Base-by-base conservation (phyloP, 2,329 filamentous ascomycete species). In the Colletotrichum spinosum region DNA sequence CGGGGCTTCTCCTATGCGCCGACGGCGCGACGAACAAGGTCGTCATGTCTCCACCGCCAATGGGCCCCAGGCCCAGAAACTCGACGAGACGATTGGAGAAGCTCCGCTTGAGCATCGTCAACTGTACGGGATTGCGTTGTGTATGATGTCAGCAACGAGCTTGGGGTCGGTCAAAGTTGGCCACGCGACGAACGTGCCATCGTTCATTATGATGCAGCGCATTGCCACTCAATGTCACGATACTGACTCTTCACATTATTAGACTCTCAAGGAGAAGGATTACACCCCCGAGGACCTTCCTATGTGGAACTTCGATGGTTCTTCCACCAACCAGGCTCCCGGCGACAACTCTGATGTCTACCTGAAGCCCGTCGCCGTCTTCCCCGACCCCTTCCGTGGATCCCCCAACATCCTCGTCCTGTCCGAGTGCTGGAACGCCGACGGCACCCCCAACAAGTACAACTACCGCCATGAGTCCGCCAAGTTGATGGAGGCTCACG, bases 331-430 rank as follows among this genome's bases (percentile, higher is more conserved):
- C 72, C 95, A 98, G 82, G 95, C 95, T 53, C 93, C 93, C 45
- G 94, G 94, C 74, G 92, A 97, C 81, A 96, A 98, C 89, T 97
- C 93, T 52, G 95, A 98, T 82, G 92, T 97, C 85, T 97, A 97
- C 88, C 92, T 98, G 73, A 91, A 93, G 77, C 94, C 94, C 65
- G 88, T 92, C 69, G 93, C 94, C 73, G 89, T 94, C 82, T 97
- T 88, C 88, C 92, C 93, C 72, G 94, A 97, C 70, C 95, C 95
- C 67, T 95, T 97, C 90, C 92, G 94, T 72, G 88, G 89, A 68
- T 89, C 89, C 67, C 92, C 94, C 82, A 97, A 97, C 87, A 91
- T 97, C 80, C 89, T 97, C 73, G 95, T 98, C 74, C 91, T 98
- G 75, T 88, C 90, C 77, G 95, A 97, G 86, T 97, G 93, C 81